A percentile compares a stretch with the other conserved stretches of the same genome.
These are phyloP conservation scores for Nakazawaea sp. DNA, from an alignment of 805 yeast species.

Conservation along the genomic window DNA sequence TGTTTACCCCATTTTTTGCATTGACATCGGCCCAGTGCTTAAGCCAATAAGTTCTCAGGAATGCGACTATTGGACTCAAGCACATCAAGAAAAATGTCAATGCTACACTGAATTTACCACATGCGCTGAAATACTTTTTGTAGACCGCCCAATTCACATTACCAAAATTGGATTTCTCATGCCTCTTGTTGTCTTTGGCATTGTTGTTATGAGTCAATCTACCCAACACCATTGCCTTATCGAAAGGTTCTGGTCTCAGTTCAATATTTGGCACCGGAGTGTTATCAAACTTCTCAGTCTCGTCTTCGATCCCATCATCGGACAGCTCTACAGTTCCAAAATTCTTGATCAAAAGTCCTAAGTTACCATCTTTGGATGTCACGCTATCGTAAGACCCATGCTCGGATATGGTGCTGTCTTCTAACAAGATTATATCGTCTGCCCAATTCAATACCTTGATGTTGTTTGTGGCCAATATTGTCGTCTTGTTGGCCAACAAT, in stretches of 20 bases:
- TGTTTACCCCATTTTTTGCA: conserved; percentile 50
- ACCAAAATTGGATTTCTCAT: conserved; percentile 40
- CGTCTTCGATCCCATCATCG: conserved; percentile 21
- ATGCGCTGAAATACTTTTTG: conserved; percentile 66
- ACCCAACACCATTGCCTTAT: neutral
- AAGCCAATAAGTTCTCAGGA: conserved; percentile 70
- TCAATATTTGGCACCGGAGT: neutral
- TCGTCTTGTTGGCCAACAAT: conserved; percentile 43
- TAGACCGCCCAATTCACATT: conserved; percentile 81
- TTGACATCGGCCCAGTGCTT: conserved; percentile 89
- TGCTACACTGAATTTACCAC: conserved; percentile 34
- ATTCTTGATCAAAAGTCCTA: conserved; percentile 30
- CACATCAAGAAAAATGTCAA: conserved; percentile 47
- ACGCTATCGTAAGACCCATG: conserved; percentile 40
- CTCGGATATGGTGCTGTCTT: conserved; percentile 49
- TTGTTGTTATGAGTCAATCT: neutral
- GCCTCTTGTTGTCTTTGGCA: neutral
- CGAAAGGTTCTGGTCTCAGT: neutral
- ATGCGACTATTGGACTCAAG: conserved; percentile 42
- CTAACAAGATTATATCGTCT: conserved; percentile 51
- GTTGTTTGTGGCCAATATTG: conserved; percentile 53
- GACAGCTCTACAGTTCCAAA: conserved; percentile 48
- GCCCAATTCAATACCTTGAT: conserved; percentile 50
- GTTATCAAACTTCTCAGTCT: conserved; percentile 45
- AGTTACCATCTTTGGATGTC: conserved; percentile 13